A percentile compares a stretch with the other conserved stretches of the same genome.
phyloP scores from a whole-genome alignment of 108 stramenopile genomes.

The Mayamaea pseudoterrestris region DNA sequence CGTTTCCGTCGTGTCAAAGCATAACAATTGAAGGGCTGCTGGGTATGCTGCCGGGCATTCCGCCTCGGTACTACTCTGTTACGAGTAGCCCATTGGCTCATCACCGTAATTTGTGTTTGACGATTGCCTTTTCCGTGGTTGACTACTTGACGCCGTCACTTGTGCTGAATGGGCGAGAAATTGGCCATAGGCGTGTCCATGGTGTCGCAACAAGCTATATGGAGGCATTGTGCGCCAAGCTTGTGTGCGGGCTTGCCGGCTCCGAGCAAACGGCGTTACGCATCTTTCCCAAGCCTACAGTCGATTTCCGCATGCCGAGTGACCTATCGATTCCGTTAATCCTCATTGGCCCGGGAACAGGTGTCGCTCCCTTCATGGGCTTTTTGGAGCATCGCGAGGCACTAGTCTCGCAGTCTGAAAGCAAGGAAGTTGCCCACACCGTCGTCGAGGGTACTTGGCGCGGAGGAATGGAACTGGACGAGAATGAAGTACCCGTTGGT shows the following conservation, averaged over 20 bases:
- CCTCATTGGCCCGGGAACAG: constrained; percentile 97
- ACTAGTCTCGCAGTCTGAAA: constrained; percentile 23
- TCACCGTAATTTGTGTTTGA: constrained; percentile 15
- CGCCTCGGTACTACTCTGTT: constrained; percentile 89
- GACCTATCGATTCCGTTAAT: constrained; percentile 65
- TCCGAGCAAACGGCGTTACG: constrained; percentile 10
- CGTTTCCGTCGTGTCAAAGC: constrained; percentile 74
- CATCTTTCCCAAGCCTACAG: constrained; percentile 79
- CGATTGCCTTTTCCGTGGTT: constrained; percentile 86
- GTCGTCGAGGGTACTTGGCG: constrained; percentile 67
- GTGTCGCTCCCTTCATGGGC: constrained; percentile 95
- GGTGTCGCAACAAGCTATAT: constrained; percentile 72
- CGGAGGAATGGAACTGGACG: constrained; percentile 72
- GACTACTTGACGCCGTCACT: constrained; percentile 63
- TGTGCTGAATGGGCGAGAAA: constrained; percentile 17
- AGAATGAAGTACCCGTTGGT: constrained; percentile 43
- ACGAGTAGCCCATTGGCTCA: constrained; percentile 78
- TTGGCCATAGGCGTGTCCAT: constrained; percentile 44
- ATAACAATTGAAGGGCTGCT: constrained; percentile 64
- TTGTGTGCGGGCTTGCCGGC: constrained; percentile 17
- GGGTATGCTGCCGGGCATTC: constrained; percentile 50
- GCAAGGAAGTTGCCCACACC: constrained; percentile 28
- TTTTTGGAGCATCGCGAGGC: constrained; percentile 75
- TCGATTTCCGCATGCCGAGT: constrained; percentile 75
- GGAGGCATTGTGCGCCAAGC: constrained; percentile 49